These are phyloP conservation scores for Mycena galericulata DNA, from an alignment of 768 basidiomycete species.

Conservation along the genomic window DNA sequence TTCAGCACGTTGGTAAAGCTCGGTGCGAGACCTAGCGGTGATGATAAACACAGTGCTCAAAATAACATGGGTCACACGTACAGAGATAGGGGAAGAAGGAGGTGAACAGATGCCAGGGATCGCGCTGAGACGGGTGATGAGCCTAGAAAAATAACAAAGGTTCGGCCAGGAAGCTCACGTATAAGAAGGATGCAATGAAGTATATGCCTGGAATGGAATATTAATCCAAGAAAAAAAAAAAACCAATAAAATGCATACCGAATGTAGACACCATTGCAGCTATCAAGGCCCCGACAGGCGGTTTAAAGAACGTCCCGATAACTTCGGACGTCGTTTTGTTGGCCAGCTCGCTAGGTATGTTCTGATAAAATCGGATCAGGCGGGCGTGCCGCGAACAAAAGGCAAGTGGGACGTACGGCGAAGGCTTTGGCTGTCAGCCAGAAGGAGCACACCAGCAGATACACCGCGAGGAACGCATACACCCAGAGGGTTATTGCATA, in stretches of 20 bases:
- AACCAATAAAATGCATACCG: constrained; percentile 55
- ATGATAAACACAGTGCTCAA: not conserved
- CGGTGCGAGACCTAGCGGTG: constrained; percentile 73
- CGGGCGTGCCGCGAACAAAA: not conserved
- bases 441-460: constrained; percentile 89
- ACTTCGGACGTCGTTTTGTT: constrained; percentile 62
- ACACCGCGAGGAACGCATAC: constrained; percentile 85
- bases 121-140: constrained; percentile 68
- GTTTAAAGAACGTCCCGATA: constrained; percentile 72
- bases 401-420: constrained; percentile 61
- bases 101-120: constrained; percentile 98
- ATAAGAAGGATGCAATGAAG: constrained; percentile 75
- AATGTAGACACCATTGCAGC: constrained; percentile 92
- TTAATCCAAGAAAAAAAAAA: not conserved
- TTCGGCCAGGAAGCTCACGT: constrained; percentile 6
- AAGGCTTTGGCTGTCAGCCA: constrained; percentile 88
- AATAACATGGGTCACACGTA: not conserved
- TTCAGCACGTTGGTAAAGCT: constrained; percentile 96
- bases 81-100: constrained; percentile 93
- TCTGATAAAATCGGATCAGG: constrained; percentile 45
- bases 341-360: constrained; percentile 64
- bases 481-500: constrained; percentile 83
- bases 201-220: constrained; percentile 63
- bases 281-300: constrained; percentile 83
- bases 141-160: not conserved